Percentiles rank a stretch among this genome's conserved stretches.
These are phyloP conservation scores for Pseudocercospora crystallina DNA, from an alignment of 2,329 filamentous ascomycete genomes.

Conservation along the genomic window DNA sequence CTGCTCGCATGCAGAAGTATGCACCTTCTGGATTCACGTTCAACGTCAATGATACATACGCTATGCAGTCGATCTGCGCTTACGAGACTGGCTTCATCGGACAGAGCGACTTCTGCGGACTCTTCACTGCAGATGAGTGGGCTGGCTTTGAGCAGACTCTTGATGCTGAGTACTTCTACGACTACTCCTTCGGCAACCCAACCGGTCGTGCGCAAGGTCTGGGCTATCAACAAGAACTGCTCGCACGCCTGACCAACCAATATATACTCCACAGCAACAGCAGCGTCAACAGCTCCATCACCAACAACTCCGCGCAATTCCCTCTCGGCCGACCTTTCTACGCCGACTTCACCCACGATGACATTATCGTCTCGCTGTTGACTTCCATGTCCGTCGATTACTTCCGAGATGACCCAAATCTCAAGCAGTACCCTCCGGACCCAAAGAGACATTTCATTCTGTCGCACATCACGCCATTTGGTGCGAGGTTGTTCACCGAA, in stretches of 20 bases:
- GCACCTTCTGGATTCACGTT: constrained; percentile 51
- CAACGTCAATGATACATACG: constrained; percentile 47
- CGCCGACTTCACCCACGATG: constrained; percentile 55
- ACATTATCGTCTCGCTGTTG: constrained; percentile 52
- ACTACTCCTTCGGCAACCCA: constrained; percentile 44
- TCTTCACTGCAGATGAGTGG: constrained; percentile 59
- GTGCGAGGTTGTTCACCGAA: constrained; percentile 56
- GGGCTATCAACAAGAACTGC: constrained; percentile 54
- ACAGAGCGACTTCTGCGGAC: constrained; percentile 51
- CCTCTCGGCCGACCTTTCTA: constrained; percentile 52
- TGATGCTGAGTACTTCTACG: constrained; percentile 54
- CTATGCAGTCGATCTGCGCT: constrained; percentile 51
- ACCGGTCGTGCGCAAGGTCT: constrained; percentile 55
- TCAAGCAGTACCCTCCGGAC: constrained; percentile 45
- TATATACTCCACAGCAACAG: constrained; percentile 51
- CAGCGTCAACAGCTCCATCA: constrained; percentile 53
- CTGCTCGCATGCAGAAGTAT: constrained; percentile 48
- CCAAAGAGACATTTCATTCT: constrained; percentile 50
- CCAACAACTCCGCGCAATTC: constrained; percentile 47
- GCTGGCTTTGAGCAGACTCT: constrained; percentile 54
- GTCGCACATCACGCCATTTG: constrained; percentile 56
- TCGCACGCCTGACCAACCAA: constrained; percentile 49
- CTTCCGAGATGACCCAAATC: constrained; percentile 49
- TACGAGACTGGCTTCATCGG: constrained; percentile 56
- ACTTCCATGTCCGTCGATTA: constrained; percentile 57